Conservation (phyloP, 768 basidiomycete genomes). For the Trametes coccinea region DNA sequence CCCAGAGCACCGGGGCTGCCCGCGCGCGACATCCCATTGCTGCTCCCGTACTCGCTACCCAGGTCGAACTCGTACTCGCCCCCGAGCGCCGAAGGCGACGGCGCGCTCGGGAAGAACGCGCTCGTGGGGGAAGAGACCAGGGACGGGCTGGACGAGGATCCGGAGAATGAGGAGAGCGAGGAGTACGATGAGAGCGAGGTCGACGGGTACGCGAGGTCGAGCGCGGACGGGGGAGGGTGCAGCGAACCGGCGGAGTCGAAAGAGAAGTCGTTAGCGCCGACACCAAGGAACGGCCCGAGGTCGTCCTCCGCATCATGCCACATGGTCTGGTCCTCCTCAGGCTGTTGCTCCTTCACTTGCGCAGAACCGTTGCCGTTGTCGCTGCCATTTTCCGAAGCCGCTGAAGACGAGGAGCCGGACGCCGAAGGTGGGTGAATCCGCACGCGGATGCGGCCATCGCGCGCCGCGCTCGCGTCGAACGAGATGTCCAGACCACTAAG, state of each 20-base stretch:
- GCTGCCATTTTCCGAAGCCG: conserved; percentile 34
- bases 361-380: conserved; percentile 20
- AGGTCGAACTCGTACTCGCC: conserved; percentile 23
- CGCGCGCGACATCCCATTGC: conserved; percentile 23
- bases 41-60: conserved; percentile 22
- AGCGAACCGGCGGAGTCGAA: background rate
- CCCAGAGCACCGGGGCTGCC: conserved; percentile 22
- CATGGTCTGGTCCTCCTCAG: conserved; percentile 33
- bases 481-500: conserved; percentile 64
- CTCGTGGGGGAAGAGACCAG: conserved; percentile 13
- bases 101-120: conserved; percentile 17
- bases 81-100: conserved; percentile 16
- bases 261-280: conserved; percentile 38
- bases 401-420: conserved; percentile 37
- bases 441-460: conserved; percentile 73
- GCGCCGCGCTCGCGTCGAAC: conserved; percentile 63
- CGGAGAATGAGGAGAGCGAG: background rate
- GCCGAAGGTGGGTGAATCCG: conserved; percentile 57
- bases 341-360: conserved; percentile 16
- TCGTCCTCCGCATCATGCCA: conserved; percentile 33
- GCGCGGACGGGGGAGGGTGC: background rate
- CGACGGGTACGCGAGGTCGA: conserved; percentile 5
- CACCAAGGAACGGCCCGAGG: conserved; percentile 60
- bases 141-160: conserved; percentile 13
- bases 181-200: background rate